Evolutionary conservation across 441 rosid genomes (phyloP), one percentile per base, ranked within the genome.

Genomic region (Euphorbia corollata): DNA sequence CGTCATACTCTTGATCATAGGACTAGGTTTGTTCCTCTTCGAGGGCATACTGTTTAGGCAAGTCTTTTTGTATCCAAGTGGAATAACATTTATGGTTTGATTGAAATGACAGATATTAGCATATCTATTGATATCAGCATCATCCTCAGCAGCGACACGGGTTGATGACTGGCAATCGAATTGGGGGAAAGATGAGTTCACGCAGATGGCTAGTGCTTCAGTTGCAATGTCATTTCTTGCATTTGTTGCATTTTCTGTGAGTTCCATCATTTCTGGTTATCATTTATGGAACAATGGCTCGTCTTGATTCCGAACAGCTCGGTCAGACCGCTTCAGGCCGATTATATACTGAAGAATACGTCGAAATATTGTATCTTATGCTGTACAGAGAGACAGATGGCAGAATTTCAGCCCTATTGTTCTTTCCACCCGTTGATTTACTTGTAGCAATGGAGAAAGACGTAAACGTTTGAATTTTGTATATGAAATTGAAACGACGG

Each of bases 101-200:
- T 8, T 36, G 9, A 5, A 36, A 2, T 45, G n/a, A 18, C 93
- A 94, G 99, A 65, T 83, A 65, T 72, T 94, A 69, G 95, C 97
- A 15, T 94, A 94, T 78, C 91, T 94, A 68, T 77, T 94, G 71
- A 82, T 94, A 70, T 89, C 99, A 13, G 90, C 97, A 12, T 76
- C 97, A 47, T 91, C 99, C 1, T 76, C 96, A 8, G 95, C 97
- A 60, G 99, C 99, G 56, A 91, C 92, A 9, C 77, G 96, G 13
- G 96, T 89, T 6, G 89, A 82, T 61, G 99, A 94, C 69, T 93
- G 99, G 99, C 85, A 89, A 41, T 86, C 96, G 4, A 93, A 93
- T 43, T 94, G 99, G 99, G 99, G 99, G 24, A 91, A 87, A 64
- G 99, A 94, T 51, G 87, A 85, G 68, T 94, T 94, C 84, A 94